Evolutionary conservation across 148 eudicot species (phyloP).

Genomic region (Drosera capensis): DNA sequence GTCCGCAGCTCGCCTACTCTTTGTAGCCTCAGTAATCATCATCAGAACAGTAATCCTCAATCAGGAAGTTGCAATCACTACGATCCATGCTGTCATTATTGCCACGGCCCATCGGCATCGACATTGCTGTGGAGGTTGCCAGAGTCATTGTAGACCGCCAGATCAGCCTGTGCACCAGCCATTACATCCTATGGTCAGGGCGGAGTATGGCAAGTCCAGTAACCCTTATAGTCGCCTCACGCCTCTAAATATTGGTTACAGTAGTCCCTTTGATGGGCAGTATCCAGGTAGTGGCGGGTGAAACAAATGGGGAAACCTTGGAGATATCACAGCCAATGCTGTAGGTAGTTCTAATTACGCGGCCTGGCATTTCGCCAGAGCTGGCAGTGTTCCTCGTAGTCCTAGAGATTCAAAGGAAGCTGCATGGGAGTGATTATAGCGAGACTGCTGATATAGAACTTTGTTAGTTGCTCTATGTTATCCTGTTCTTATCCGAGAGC

Average conservation of each 20-base stretch:
- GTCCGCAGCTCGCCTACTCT: constrained; percentile 60
- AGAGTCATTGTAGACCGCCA: constrained; percentile 2
- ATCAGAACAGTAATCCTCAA: not conserved
- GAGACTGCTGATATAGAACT: not conserved
- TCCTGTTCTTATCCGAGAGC: constrained; percentile 8
- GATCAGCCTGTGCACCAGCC: constrained; percentile 5
- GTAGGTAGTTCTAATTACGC: no score
- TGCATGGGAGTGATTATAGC: not conserved
- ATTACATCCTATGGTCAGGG: not conserved
- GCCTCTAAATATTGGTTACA: constrained; percentile 4
- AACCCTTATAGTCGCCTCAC: not conserved
- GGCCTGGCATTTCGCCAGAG: not conserved
- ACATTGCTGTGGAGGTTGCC: constrained; percentile 11
- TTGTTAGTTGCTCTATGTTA: not conserved
- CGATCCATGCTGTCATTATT: not conserved
- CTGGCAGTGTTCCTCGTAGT: not conserved
- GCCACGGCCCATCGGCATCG: constrained; percentile 5
- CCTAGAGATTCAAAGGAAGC: not conserved
- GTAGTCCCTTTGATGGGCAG: constrained; percentile 5
- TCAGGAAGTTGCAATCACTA: no score
- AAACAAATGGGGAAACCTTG: constrained; percentile 19
- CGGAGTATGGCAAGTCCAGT: constrained; percentile 4
- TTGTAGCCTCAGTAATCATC: constrained; percentile 15
- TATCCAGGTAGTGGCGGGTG: constrained; percentile 23
- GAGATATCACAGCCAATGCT: no score